Percentiles rank a stretch among this genome's conserved stretches.
Evolutionary conservation across 306 rosid species (phyloP).

Genomic region (Malus sieversii): DNA sequence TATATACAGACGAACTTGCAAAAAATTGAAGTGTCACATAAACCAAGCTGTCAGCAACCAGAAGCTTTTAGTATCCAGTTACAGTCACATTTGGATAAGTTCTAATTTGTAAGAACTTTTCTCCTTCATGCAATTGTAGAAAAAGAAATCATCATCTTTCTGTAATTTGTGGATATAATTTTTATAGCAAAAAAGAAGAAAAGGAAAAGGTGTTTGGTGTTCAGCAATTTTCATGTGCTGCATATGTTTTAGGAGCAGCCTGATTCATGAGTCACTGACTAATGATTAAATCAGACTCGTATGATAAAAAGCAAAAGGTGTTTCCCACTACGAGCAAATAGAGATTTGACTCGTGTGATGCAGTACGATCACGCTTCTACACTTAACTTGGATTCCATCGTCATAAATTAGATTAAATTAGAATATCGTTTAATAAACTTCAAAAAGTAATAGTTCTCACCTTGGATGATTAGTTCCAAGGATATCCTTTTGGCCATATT

Average conservation of each 20-base stretch:
- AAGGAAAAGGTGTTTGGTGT: not conserved
- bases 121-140: not conserved
- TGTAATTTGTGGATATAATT: not conserved
- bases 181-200: not conserved
- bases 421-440: not conserved
- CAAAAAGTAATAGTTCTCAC: slow-evolving; percentile 21
- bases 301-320: not conserved
- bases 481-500: slow-evolving; percentile 85
- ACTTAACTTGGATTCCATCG: no score
- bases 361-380: no score
- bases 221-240: not conserved
- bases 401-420: no score
- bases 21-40: not conserved
- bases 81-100: not conserved
- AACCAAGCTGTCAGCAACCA: no score
- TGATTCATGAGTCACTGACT: not conserved
- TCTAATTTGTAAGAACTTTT: not conserved
- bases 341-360: not conserved
- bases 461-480: slow-evolving; percentile 78
- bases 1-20: not conserved
- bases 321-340: not conserved
- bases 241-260: no score
- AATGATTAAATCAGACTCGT: not conserved
- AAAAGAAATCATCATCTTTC: not conserved
- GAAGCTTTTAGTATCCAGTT: no score